phyloP scores from a whole-genome alignment of 2,329 filamentous ascomycete species.

The Alternaria sp. region DNA sequence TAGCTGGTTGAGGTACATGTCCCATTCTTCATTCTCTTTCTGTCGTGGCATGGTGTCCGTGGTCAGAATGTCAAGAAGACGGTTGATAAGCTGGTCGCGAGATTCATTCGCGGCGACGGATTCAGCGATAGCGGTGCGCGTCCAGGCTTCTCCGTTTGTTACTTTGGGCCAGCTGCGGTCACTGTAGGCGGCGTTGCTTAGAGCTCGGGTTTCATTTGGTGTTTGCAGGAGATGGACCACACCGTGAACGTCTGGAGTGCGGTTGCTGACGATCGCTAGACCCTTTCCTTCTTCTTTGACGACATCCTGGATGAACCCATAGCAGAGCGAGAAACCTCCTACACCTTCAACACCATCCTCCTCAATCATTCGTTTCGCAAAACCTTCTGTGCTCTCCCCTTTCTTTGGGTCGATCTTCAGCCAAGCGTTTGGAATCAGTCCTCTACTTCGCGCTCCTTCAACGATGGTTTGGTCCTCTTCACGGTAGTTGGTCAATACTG shows the following conservation, averaged over 20 bases:
- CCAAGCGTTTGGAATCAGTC: slow-evolving; percentile 66
- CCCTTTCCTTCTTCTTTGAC: slow-evolving; percentile 25
- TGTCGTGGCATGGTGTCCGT: slow-evolving; percentile 62
- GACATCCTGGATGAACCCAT: slow-evolving; percentile 60
- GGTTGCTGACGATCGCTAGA: slow-evolving; percentile 67
- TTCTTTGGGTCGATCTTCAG: slow-evolving; percentile 51
- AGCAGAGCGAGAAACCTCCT: slow-evolving; percentile 68
- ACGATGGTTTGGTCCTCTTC: slow-evolving; percentile 56
- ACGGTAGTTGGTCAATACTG: slow-evolving; percentile 69
- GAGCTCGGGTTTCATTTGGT: slow-evolving; percentile 60
- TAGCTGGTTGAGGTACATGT: slow-evolving; percentile 63
- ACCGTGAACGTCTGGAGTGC: slow-evolving; percentile 59
- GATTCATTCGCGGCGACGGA: slow-evolving; percentile 52
- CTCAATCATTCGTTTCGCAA: slow-evolving; percentile 61
- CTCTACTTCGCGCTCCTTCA: slow-evolving; percentile 59
- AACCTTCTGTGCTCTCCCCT: slow-evolving; percentile 55
- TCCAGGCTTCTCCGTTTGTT: slow-evolving; percentile 61
- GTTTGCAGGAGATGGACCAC: slow-evolving; percentile 59
- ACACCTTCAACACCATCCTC: slow-evolving; percentile 63
- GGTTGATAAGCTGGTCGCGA: slow-evolving; percentile 58
- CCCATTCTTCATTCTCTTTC: slow-evolving; percentile 57
- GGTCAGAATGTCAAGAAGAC: slow-evolving; percentile 60
- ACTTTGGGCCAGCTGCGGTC: slow-evolving; percentile 69
- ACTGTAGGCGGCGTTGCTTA: slow-evolving; percentile 67
- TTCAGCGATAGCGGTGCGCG: slow-evolving; percentile 56